phyloP scores from a whole-genome alignment of 768 basidiomycete species.

The Termitomyces sp. region DNA sequence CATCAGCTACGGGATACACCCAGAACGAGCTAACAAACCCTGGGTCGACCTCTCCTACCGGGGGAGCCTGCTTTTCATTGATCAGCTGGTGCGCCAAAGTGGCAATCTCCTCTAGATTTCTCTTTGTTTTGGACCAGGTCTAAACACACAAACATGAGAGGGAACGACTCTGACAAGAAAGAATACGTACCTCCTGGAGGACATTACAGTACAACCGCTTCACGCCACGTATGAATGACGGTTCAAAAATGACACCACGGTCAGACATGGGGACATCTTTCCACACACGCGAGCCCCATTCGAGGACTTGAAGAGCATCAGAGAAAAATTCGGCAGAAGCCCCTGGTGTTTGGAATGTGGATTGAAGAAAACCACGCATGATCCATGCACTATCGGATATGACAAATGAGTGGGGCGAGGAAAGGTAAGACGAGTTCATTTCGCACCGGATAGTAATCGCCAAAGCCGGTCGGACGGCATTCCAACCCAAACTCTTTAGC shows the following conservation, averaged over 20 bases:
- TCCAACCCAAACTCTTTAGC: constrained; percentile 25
- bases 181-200: constrained; percentile 28
- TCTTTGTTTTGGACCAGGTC: constrained; percentile 14
- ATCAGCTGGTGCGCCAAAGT: constrained; percentile 28
- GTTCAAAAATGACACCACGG: constrained; percentile 40
- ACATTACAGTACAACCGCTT: constrained; percentile 29
- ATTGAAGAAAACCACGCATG: constrained; percentile 32
- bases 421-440: not conserved
- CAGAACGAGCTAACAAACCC: constrained; percentile 35
- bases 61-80: constrained; percentile 22
- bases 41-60: constrained; percentile 15
- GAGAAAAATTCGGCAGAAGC: constrained; percentile 31
- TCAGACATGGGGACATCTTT: constrained; percentile 32
- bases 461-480: constrained; percentile 30
- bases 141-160: not conserved
- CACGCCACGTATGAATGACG: constrained; percentile 39
- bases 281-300: constrained; percentile 40
- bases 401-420: not conserved
- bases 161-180: not conserved
- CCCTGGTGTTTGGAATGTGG: constrained; percentile 9
- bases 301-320: constrained; percentile 34
- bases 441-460: constrained; percentile 34
- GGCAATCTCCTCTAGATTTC: constrained; percentile 25
- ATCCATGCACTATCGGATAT: constrained; percentile 31
- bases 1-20: constrained; percentile 31